Evolutionary conservation across 73 alveolate species (phyloP), one percentile per base, ranked within the genome.

Genomic region (Tetrahymena thermophila): DNA sequence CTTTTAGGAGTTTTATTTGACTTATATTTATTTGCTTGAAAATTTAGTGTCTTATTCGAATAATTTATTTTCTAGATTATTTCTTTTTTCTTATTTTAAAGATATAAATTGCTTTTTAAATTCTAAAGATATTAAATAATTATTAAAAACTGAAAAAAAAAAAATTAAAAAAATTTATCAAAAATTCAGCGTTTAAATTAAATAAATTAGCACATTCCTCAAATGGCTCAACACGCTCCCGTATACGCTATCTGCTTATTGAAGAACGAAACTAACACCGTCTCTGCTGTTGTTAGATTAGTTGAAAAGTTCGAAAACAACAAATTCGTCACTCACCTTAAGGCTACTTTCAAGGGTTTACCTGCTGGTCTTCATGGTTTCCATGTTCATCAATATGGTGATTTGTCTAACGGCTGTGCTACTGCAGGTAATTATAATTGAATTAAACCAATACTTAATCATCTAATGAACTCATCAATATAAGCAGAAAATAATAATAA

Each of bases 301-400:
- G 97, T 96, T n/a, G 98, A 96, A 21, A 96, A 96, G 95, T 95
- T 97, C 93, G 93, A 93, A 16, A 97, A 95, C 94, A 97, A 56
- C 83, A 98, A 98, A 19, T 83, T 94, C 43, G 94, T 93, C 94
- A 97, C 97, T 35, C 44, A 93, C 37, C 96, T 98, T 56, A 93
- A 94, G 83, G 99, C 98, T 55, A 94, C 85, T 35, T 84, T 98
- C 95, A 96, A 97, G 42, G 98, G 98, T 35, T 94, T 98, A 34
- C 96, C 98, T 17, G 96, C 95, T 40, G 94, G 97, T 38, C 94
- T 93, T 84, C 99, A 98, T 94, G 99, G 99, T 23, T 96, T 98
- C 97, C 99, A 98, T 95, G 97, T 98, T 42, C 99, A 98, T 95
- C 97, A 98, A 96, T 97, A 94, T 97, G 99, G 98, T 23, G 96